These are phyloP conservation scores for Paramyrothecium sp. DNA, from an alignment of 2,329 filamentous ascomycete species.

Conservation along the genomic window DNA sequence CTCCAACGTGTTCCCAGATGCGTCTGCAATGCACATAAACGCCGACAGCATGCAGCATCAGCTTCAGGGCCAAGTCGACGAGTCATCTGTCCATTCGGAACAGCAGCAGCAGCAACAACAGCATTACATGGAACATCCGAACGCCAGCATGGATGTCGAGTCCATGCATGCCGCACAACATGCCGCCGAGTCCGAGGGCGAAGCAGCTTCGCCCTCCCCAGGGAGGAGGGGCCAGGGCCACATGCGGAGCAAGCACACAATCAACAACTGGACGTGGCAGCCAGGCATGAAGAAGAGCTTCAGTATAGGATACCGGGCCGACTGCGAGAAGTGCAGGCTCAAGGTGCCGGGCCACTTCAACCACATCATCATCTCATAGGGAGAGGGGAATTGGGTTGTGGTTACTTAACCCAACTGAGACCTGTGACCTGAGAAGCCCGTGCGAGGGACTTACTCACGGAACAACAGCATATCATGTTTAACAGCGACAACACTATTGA, in stretches of 20 bases:
- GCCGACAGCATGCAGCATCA: constrained; percentile 25
- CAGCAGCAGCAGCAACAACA: constrained; percentile 18
- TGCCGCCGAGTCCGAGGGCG: constrained; percentile 26
- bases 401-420: constrained; percentile 10
- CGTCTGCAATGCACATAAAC: constrained; percentile 8
- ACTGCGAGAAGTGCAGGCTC: constrained; percentile 74
- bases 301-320: constrained; percentile 74
- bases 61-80: constrained; percentile 30
- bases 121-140: constrained; percentile 38
- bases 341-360: constrained; percentile 79
- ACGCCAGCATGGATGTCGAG: constrained; percentile 36
- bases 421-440: neutral
- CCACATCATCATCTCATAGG: constrained; percentile 69
- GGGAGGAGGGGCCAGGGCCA: constrained; percentile 51
- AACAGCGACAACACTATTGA: too few species aligned
- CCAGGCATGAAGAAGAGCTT: constrained; percentile 68
- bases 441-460: neutral
- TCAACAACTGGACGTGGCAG: constrained; percentile 60
- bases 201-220: constrained; percentile 43
- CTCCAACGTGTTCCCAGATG: constrained; percentile 27
- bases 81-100: constrained; percentile 13
- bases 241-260: constrained; percentile 56
- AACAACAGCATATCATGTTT: too few species aligned
- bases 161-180: constrained; percentile 17
- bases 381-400: constrained; percentile 21